These are phyloP conservation scores for Rosa multiflora DNA, from an alignment of 306 rosid genomes.

Conservation along the genomic window DNA sequence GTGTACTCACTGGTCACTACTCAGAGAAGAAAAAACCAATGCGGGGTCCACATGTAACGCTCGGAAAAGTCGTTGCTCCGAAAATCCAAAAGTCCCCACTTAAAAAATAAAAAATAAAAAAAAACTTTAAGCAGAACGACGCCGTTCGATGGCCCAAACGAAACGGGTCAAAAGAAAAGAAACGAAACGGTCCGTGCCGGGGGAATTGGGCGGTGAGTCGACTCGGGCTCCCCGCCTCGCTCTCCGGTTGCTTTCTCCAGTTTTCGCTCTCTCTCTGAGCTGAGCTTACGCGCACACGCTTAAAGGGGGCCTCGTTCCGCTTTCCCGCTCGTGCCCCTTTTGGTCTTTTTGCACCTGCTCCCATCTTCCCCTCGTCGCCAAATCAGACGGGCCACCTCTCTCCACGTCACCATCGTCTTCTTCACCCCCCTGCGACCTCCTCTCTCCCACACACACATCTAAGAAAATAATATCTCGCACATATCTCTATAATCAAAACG, in stretches of 20 bases:
- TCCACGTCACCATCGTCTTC: slow-evolving; percentile 75
- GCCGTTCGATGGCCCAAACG: too few species aligned
- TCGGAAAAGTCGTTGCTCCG: too few species aligned
- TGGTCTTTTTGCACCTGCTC: slow-evolving; percentile 45
- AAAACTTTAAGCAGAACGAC: too few species aligned
- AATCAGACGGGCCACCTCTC: slow-evolving; percentile 51
- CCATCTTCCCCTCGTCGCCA: slow-evolving; percentile 18
- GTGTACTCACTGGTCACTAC: too few species aligned
- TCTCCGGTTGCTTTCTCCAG: slow-evolving; percentile 8
- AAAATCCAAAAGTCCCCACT: too few species aligned
- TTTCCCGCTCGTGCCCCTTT: slow-evolving; percentile 46
- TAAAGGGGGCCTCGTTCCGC: slow-evolving; percentile 6
- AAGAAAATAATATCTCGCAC: slow-evolving; percentile 1
- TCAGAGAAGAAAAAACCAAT: too few species aligned
- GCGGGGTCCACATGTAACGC: too few species aligned
- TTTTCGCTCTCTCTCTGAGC: slow-evolving; percentile 26
- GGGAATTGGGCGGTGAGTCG: too few species aligned
- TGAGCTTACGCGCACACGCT: slow-evolving; percentile 17
- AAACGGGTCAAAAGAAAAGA: too few species aligned
- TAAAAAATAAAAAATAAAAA: too few species aligned
- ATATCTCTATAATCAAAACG: slow-evolving; percentile 21
- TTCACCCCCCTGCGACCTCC: slow-evolving; percentile 43
- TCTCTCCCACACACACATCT: slow-evolving; percentile 20
- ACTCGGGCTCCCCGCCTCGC: too few species aligned
- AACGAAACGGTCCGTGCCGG: too few species aligned